Base-by-base conservation (phyloP, 768 basidiomycete genomes). In the Mycena amicta region DNA sequence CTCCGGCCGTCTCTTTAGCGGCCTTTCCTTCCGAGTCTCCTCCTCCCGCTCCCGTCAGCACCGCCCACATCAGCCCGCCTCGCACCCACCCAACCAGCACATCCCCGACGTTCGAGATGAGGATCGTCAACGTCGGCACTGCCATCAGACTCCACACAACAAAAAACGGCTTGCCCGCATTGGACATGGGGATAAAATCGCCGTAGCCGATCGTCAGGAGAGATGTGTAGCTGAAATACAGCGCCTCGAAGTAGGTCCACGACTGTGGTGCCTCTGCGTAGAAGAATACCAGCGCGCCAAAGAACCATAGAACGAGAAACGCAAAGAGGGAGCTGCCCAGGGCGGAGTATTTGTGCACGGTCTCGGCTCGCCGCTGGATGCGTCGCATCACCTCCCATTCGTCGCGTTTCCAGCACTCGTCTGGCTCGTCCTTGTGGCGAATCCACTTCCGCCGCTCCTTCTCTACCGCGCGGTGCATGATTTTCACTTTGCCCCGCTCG, bases 51-150 rank as follows among this genome's bases (percentile, higher is more conserved):
- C 64, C 52, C 15, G 64, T 52, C 3, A 71, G 69, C 12, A 70
- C 41, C 66, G 74, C 74, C 1, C 72, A 58, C 13, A 74, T 71
- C 12, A 63, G n/a, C 20, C 67, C 68, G n/a, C 71, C 60, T 47
- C 71, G 65, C 16, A 80, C 60, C 63, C 67, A 69, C n/a, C 63
- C 65, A 0, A 81, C 76, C 23, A 90, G 71, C 39, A 77, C 75
- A 20, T 82, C 80, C 0, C 77, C 79, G 30, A 87, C 71, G 46
- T 82, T 80, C 26, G 81, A 73, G n/a, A 80, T 76, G 1, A 80
- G 57, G 0, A 77, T 71, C 2, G 77, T 80, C 55, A 80, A 71
- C 2, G 76, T 71, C 2, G 77, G 78, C 0, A 78, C 70, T 1
- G 77, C 72, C 23, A 77, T 68, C 33, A 78, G 61, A 27, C 73